Conservation (phyloP, 2,329 filamentous ascomycete species). For the Xylaria sp. region DNA sequence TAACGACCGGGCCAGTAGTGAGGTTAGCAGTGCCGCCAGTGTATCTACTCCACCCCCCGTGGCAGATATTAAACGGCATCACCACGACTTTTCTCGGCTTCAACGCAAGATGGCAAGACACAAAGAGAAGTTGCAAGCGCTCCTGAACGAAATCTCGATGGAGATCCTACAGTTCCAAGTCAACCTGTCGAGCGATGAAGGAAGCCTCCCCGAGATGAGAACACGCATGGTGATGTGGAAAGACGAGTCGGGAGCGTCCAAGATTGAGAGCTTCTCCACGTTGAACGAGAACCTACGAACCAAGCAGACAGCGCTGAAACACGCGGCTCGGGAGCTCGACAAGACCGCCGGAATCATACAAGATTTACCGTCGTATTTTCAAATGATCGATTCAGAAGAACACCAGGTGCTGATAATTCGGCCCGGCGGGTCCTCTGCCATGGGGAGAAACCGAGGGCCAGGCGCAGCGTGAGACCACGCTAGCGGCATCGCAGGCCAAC, state of each 20-base stretch:
- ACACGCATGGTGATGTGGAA: slow-evolving; percentile 19
- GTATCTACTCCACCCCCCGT: neutral
- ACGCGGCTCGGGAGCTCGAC: slow-evolving; percentile 18
- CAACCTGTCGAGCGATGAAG: slow-evolving; percentile 21
- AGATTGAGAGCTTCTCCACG: neutral
- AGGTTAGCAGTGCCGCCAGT: neutral
- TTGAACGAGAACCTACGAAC: slow-evolving; percentile 8
- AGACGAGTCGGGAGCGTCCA: neutral
- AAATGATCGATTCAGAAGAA: slow-evolving; percentile 20
- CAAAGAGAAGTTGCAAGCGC: slow-evolving; percentile 18
- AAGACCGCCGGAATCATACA: slow-evolving; percentile 2
- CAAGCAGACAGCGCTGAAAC: slow-evolving; percentile 20
- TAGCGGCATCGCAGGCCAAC: neutral
- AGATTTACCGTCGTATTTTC: slow-evolving; percentile 14
- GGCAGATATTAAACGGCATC: slow-evolving; percentile 14
- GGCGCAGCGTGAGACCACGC: neutral
- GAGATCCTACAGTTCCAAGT: slow-evolving; percentile 25
- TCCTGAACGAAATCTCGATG: slow-evolving; percentile 13
- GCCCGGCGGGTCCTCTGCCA: neutral
- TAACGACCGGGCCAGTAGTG: neutral
- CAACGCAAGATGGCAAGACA: slow-evolving; percentile 22
- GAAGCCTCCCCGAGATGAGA: slow-evolving; percentile 17
- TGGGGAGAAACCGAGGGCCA: neutral
- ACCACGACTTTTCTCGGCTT: slow-evolving; percentile 19
- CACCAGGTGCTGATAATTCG: neutral